These are phyloP conservation scores for Microstroma glucosiphilum DNA, from an alignment of 1,284 basidiomycete genomes.

Conservation along the genomic window DNA sequence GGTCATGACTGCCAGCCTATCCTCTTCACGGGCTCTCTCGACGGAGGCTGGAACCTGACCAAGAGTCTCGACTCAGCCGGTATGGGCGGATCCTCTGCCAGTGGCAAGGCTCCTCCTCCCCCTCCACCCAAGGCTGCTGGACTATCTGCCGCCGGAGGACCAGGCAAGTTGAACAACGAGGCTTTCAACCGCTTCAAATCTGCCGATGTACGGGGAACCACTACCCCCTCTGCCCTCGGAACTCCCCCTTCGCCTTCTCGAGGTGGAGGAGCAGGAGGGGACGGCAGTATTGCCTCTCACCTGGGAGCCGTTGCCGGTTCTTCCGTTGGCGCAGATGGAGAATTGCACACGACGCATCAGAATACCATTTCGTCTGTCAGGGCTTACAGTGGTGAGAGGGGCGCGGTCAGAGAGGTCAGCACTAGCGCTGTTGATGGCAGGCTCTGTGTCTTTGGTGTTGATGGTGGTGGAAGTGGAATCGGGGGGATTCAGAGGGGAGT, in stretches of 20 bases:
- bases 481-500: slow-evolving; percentile 36
- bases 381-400: slow-evolving; percentile 52
- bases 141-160: slow-evolving; percentile 61
- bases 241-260: slow-evolving; percentile 2
- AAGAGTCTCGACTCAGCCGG: slow-evolving; percentile 40
- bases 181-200: slow-evolving; percentile 93
- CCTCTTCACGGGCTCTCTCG: slow-evolving; percentile 48
- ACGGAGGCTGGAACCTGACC: slow-evolving; percentile 35
- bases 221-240: slow-evolving; percentile 47
- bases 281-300: slow-evolving; percentile 60
- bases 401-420: slow-evolving; percentile 65
- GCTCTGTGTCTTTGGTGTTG: slow-evolving; percentile 82
- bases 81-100: slow-evolving; percentile 26
- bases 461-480: slow-evolving; percentile 51
- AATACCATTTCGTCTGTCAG: slow-evolving; percentile 82
- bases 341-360: slow-evolving; percentile 74
- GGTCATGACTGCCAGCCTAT: slow-evolving; percentile 97
- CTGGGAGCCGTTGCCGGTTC: slow-evolving; percentile 58
- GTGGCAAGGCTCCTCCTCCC: slow-evolving; percentile 41
- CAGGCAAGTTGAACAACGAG: slow-evolving; percentile 79
- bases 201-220: slow-evolving; percentile 74
- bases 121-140: slow-evolving; percentile 40
- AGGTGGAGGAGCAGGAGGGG: slow-evolving; percentile 12
- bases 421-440: slow-evolving; percentile 93
- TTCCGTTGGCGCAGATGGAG: slow-evolving; percentile 61